Evolutionary conservation across 805 yeast species (phyloP).

Genomic region (Yamadazyma kitorensis): DNA sequence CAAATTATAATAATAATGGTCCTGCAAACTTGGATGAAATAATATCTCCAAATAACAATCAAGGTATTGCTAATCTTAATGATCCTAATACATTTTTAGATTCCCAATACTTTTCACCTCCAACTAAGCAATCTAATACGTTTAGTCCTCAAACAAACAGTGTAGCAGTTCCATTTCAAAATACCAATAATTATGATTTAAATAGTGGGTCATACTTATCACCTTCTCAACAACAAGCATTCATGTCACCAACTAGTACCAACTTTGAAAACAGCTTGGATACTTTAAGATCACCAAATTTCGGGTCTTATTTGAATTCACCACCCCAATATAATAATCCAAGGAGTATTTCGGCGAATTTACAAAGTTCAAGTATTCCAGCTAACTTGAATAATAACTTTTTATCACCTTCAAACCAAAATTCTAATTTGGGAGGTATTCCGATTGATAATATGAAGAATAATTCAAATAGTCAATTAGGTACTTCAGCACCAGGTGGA

Average conservation of each 20-base stretch:
- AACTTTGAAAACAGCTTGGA: conserved; percentile 31
- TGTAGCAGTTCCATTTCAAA: conserved; percentile 24
- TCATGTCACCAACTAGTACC: conserved; percentile 28
- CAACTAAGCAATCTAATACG: conserved; percentile 22
- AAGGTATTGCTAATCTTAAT: neutral
- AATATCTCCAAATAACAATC: conserved; percentile 29
- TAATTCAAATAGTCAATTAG: conserved; percentile 14
- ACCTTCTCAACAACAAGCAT: conserved; percentile 27
- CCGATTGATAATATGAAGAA: conserved; percentile 1
- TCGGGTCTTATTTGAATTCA: conserved; percentile 30
- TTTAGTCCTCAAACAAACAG: conserved; percentile 34
- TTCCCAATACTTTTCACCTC: conserved; percentile 43
- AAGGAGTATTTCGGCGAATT: conserved; percentile 10
- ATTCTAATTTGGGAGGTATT: neutral
- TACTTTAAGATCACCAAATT: conserved; percentile 32
- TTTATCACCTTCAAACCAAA: conserved; percentile 21
- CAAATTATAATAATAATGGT: conserved; percentile 10
- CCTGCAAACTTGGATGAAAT: conserved; percentile 34
- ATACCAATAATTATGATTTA: conserved; percentile 19
- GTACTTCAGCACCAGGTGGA: conserved; percentile 30
- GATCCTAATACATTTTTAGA: conserved; percentile 21
- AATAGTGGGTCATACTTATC: conserved; percentile 31
- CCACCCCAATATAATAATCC: conserved; percentile 29
- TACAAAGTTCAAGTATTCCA: conserved; percentile 24
- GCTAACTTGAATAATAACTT: conserved; percentile 16